These are phyloP conservation scores for Jackrogersella multiformis DNA, from an alignment of 495 filamentous ascomycete species.

Conservation along the genomic window DNA sequence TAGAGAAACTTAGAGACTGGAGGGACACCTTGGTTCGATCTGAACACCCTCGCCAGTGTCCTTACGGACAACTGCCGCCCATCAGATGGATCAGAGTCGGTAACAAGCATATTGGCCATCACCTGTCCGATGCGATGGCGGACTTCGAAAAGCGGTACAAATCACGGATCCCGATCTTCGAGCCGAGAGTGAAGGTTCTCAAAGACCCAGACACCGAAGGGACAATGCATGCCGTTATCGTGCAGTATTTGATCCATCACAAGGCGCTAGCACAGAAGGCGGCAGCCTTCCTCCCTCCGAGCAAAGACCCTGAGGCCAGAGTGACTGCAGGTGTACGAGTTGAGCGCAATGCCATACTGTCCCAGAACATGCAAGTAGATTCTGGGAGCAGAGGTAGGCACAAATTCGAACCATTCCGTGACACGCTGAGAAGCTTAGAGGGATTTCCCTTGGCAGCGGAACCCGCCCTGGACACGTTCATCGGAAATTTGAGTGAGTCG, in stretches of 20 bases:
- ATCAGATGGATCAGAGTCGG: slow-evolving; percentile 9
- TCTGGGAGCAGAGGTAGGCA: neutral
- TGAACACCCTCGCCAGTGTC: neutral
- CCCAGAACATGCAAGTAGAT: slow-evolving; percentile 19
- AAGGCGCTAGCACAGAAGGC: slow-evolving; percentile 10
- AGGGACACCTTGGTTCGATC: neutral
- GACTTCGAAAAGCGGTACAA: slow-evolving; percentile 12
- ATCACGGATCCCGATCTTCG: neutral
- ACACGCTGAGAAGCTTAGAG: neutral
- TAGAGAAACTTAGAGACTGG: neutral
- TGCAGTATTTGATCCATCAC: slow-evolving; percentile 23
- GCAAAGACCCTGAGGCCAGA: neutral
- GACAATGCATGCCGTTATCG: neutral
- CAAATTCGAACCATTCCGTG: slow-evolving; percentile 25
- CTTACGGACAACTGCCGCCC: slow-evolving; percentile 11
- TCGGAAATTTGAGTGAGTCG: neutral
- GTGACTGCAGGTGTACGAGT: slow-evolving; percentile 3
- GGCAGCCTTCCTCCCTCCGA: slow-evolving; percentile 8
- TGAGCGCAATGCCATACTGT: slow-evolving; percentile 7
- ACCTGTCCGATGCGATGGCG: slow-evolving; percentile 17
- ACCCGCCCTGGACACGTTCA: neutral
- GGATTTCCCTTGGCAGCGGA: neutral
- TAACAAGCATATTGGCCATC: slow-evolving; percentile 5
- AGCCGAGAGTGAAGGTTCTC: slow-evolving; percentile 12
- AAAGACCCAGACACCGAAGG: no score